These are phyloP conservation scores for Chlorella sp. DNA, from an alignment of 139 green algal genomes.

Conservation along the genomic window DNA sequence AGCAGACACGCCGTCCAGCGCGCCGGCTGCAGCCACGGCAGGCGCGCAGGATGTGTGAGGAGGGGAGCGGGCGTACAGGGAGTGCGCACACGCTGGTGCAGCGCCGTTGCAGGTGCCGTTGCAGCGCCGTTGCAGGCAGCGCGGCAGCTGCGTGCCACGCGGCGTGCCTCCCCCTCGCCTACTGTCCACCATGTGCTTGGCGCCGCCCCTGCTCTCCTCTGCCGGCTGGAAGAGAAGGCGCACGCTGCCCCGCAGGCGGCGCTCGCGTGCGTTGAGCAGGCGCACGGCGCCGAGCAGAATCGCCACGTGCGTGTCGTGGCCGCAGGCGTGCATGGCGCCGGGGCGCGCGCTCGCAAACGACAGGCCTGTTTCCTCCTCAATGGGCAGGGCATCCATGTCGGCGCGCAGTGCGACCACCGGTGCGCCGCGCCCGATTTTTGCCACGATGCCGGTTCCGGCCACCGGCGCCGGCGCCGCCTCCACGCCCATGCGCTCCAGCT, in stretches of 20 bases:
- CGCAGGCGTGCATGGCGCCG: conserved; percentile 88
- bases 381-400: conserved; percentile 92
- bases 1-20: conserved; percentile 49
- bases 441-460: conserved; percentile 79
- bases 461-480: too few relatives aligned
- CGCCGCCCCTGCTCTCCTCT: conserved; percentile 86
- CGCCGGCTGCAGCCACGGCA: too few relatives aligned
- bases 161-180: too few relatives aligned
- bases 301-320: conserved; percentile 83
- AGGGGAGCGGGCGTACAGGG: too few relatives aligned
- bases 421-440: conserved; percentile 59
- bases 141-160: too few relatives aligned
- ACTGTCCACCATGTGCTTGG: conserved; percentile 61
- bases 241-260: conserved; percentile 65
- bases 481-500: too few relatives aligned
- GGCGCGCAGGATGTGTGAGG: too few relatives aligned
- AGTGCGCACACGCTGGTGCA: too few relatives aligned
- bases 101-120: too few relatives aligned
- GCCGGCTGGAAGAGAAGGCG: conserved; percentile 93
- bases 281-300: conserved; percentile 87
- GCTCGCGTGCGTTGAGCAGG: conserved; percentile 70
- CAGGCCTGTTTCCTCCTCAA: conserved; percentile 50
- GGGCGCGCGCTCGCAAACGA: conserved; percentile 14
- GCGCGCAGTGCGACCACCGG: conserved; percentile 76
- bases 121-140: too few relatives aligned